These are phyloP conservation scores for Mallotus repandus DNA, from an alignment of 441 rosid genomes.

Conservation along the genomic window DNA sequence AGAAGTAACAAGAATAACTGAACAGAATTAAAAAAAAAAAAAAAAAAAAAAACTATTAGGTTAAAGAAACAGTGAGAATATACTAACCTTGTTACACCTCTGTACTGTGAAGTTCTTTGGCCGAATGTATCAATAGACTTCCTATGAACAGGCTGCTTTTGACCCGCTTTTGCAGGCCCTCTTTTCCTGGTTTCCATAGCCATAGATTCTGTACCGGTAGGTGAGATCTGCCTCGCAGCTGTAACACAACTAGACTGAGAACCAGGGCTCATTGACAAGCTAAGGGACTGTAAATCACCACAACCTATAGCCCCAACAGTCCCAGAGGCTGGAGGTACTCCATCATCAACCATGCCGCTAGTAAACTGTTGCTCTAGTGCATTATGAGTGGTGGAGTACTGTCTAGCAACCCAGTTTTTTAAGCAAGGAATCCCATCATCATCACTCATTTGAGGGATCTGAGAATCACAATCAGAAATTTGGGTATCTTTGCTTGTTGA, in stretches of 20 bases:
- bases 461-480: conserved; percentile 33
- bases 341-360: conserved; percentile 34
- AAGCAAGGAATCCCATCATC: conserved; percentile 36
- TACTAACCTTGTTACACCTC: conserved; percentile 91
- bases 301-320: conserved; percentile 36
- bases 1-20: background rate
- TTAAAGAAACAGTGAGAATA: background rate
- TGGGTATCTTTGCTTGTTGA: conserved; percentile 31
- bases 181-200: conserved; percentile 60
- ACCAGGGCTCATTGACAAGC: conserved; percentile 78
- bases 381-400: conserved; percentile 30
- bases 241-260: conserved; percentile 73
- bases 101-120: conserved; percentile 94
- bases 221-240: conserved; percentile 54
- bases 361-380: conserved; percentile 38
- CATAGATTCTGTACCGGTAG: conserved; percentile 38
- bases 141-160: conserved; percentile 79
- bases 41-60: background rate
- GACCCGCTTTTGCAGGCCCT: conserved; percentile 47
- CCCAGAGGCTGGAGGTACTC: conserved; percentile 24
- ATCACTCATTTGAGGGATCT: conserved; percentile 29
- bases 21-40: too few species aligned
- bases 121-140: conserved; percentile 96
- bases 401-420: conserved; percentile 48
- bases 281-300: conserved; percentile 64